Conservation (phyloP, 352 stramenopile genomes). For the Phytophthora nicotianae region DNA sequence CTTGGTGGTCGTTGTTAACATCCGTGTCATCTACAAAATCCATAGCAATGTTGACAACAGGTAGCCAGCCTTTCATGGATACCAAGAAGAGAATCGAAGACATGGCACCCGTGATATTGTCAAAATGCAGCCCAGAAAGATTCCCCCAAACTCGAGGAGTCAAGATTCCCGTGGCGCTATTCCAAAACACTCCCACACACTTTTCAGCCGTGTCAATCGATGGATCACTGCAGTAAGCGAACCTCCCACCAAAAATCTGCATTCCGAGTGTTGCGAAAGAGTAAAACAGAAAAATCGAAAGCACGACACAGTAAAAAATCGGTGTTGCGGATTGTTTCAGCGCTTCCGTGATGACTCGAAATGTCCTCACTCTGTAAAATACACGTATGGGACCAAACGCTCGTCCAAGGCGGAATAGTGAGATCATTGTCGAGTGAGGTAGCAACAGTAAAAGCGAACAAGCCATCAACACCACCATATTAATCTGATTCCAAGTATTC, state of each 20-base stretch:
- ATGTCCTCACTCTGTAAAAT: slow-evolving; percentile 86
- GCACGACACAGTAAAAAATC: slow-evolving; percentile 84
- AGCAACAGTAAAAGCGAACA: slow-evolving; percentile 77
- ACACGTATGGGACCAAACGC: slow-evolving; percentile 85
- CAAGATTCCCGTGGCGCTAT: slow-evolving; percentile 49
- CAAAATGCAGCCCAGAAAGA: slow-evolving; percentile 79
- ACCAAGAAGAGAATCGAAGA: slow-evolving; percentile 79
- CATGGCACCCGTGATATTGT: slow-evolving; percentile 83
- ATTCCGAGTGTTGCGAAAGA: slow-evolving; percentile 86
- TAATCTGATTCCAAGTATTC: slow-evolving; percentile 84
- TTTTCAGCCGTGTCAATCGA: slow-evolving; percentile 43
- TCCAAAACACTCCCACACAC: slow-evolving; percentile 77
- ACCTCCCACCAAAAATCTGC: slow-evolving; percentile 83
- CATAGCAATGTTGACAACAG: slow-evolving; percentile 84
- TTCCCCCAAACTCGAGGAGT: slow-evolving; percentile 83
- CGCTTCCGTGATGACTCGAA: slow-evolving; percentile 85
- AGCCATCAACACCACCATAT: slow-evolving; percentile 80
- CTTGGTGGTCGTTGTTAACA: slow-evolving; percentile 69
- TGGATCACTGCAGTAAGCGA: slow-evolving; percentile 83
- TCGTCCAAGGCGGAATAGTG: slow-evolving; percentile 72
- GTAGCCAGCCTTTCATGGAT: slow-evolving; percentile 87
- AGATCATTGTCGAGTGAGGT: slow-evolving; percentile 76
- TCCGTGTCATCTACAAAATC: slow-evolving; percentile 55
- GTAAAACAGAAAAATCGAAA: slow-evolving; percentile 84
- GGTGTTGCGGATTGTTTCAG: slow-evolving; percentile 74